These are phyloP conservation scores for Talaromyces sp. DNA, from an alignment of 2,329 filamentous ascomycete species.

Conservation along the genomic window DNA sequence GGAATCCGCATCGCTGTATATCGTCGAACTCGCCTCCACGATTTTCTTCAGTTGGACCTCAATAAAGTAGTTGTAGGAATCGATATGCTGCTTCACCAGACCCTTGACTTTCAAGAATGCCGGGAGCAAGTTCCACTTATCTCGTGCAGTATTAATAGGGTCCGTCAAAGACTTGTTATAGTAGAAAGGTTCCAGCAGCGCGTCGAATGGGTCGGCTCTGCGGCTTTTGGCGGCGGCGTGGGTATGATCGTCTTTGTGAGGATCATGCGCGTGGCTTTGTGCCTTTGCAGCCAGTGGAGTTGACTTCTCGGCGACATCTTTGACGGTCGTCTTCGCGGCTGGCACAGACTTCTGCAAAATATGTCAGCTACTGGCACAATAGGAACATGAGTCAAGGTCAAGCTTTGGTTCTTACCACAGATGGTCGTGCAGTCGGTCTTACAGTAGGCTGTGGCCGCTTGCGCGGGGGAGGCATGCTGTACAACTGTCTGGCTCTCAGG, in stretches of 20 bases:
- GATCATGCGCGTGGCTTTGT: conserved; percentile 18
- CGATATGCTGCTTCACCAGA: conserved; percentile 93
- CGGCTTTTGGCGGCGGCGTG: conserved; percentile 25
- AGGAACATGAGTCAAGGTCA: not conserved
- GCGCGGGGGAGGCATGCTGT: conserved; percentile 36
- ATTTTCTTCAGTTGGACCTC: conserved; percentile 97
- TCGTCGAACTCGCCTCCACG: conserved; percentile 80
- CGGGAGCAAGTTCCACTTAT: conserved; percentile 95
- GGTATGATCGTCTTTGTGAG: conserved; percentile 21
- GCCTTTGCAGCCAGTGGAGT: conserved; percentile 31
- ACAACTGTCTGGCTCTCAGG: conserved; percentile 1
- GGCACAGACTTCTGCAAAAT: not conserved
- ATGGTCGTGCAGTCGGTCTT: conserved; percentile 27
- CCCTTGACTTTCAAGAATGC: conserved; percentile 99
- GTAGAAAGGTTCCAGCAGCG: conserved; percentile 67
- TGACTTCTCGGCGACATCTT: conserved; percentile 20
- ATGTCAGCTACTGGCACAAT: not conserved
- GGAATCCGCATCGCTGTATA: conserved; percentile 88
- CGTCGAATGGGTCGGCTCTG: conserved; percentile 52
- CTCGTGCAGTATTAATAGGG: conserved; percentile 66
- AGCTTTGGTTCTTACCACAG: conserved; percentile 13
- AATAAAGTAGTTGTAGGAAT: conserved; percentile 98
- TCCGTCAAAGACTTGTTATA: conserved; percentile 65
- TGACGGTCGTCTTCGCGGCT: not conserved
- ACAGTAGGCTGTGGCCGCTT: conserved; percentile 33